A percentile compares a stretch with the other conserved stretches of the same genome.
Evolutionary conservation across 139 green algal species (phyloP).

Genomic region (Spirogloea muscicola): DNA sequence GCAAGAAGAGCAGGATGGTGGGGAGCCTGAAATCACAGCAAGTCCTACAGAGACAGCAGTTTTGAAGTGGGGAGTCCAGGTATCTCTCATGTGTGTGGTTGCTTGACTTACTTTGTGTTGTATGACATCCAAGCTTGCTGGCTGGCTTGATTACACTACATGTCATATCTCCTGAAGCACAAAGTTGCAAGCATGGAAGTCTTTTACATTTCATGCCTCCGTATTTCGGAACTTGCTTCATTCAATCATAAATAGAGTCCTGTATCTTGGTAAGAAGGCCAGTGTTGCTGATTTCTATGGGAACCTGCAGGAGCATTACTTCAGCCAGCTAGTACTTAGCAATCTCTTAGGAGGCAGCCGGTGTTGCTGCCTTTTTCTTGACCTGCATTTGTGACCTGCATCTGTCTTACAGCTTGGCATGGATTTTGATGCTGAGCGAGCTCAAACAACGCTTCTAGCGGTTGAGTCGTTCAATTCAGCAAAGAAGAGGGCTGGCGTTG

Average conservation of each 20-base stretch:
- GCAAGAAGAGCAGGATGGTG: constrained; percentile 15
- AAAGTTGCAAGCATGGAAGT: background rate
- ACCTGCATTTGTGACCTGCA: background rate
- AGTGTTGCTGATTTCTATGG: too few relatives aligned
- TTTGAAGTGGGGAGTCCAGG: constrained; percentile 62
- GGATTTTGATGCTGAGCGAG: constrained; percentile 59
- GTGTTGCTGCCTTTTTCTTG: background rate
- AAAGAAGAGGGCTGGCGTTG: constrained; percentile 61
- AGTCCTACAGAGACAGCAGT: constrained; percentile 93
- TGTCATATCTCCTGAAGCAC: too few relatives aligned
- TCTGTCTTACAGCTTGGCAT: constrained; percentile 56
- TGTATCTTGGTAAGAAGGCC: too few relatives aligned
- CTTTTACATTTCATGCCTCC: background rate
- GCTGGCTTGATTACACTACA: too few relatives aligned
- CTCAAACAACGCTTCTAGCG: constrained; percentile 24
- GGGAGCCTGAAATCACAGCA: constrained; percentile 64
- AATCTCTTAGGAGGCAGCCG: too few relatives aligned
- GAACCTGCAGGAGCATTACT: too few relatives aligned
- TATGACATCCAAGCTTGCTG: too few relatives aligned
- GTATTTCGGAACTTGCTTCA: too few relatives aligned
- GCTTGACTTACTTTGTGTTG: too few relatives aligned
- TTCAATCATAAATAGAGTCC: too few relatives aligned
- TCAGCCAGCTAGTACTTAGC: too few relatives aligned
- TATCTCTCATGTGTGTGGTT: background rate
- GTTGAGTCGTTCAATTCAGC: constrained; percentile 78